A percentile compares a stretch with the other conserved stretches of the same genome.
These are phyloP conservation scores for Fonsecaea monophora DNA, from an alignment of 2,329 filamentous ascomycete genomes.

Conservation along the genomic window DNA sequence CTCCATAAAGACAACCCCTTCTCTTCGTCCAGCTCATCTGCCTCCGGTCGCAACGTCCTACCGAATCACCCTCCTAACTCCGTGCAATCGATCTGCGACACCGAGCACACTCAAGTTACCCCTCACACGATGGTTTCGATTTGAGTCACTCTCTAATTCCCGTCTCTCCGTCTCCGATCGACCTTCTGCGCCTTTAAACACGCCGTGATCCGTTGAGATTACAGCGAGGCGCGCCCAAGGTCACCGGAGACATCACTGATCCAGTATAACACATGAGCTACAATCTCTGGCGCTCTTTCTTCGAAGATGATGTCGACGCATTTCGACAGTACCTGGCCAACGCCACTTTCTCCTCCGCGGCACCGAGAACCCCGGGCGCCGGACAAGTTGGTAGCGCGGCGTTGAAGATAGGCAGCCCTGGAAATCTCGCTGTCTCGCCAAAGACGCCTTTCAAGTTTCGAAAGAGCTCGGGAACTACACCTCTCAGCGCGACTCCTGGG, in stretches of 20 bases:
- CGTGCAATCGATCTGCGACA: background rate
- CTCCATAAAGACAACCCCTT: slow-evolving; percentile 14
- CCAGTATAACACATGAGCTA: slow-evolving; percentile 80
- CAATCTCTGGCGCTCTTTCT: slow-evolving; percentile 93
- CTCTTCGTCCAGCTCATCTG: background rate
- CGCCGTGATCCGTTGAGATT: slow-evolving; percentile 83
- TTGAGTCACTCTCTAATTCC: slow-evolving; percentile 19
- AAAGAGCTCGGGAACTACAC: slow-evolving; percentile 37
- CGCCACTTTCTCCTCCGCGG: slow-evolving; percentile 59
- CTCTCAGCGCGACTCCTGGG: slow-evolving; percentile 18
- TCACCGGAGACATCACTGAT: slow-evolving; percentile 49
- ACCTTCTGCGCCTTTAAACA: slow-evolving; percentile 76
- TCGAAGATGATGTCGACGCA: slow-evolving; percentile 95
- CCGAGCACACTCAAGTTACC: background rate
- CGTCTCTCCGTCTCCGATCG: slow-evolving; percentile 27
- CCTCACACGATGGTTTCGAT: slow-evolving; percentile 26
- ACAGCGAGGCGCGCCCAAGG: slow-evolving; percentile 83
- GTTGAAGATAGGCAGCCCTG: slow-evolving; percentile 41
- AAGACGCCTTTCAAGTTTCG: slow-evolving; percentile 39
- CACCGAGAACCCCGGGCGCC: slow-evolving; percentile 23
- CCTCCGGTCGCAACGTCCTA: background rate
- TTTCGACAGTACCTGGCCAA: slow-evolving; percentile 88
- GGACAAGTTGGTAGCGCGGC: slow-evolving; percentile 55
- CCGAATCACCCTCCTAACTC: background rate
- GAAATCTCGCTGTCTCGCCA: slow-evolving; percentile 58